A percentile compares a stretch with the other conserved stretches of the same genome.
Conservation (phyloP, 2,329 filamentous ascomycete genomes). For the Bisporella sp. region DNA sequence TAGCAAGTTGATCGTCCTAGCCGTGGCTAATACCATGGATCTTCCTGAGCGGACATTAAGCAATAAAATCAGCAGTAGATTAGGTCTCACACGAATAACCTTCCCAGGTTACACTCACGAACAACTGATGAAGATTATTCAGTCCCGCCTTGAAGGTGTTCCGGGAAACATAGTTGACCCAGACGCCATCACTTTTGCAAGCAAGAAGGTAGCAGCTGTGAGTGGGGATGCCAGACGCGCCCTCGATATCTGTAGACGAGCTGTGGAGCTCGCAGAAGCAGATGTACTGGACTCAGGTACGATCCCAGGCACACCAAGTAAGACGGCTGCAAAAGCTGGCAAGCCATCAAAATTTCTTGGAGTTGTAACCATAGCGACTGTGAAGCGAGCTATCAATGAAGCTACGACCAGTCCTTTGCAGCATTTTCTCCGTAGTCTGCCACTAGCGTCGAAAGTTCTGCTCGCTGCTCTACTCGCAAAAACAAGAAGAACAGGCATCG, state of each 20-base stretch:
- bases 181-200: conserved; percentile 93
- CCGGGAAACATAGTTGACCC: conserved; percentile 84
- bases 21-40: conserved; percentile 99
- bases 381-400: conserved; percentile 92
- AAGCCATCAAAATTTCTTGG: conserved; percentile 26
- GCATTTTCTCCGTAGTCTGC: conserved; percentile 76
- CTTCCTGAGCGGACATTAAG: conserved; percentile 90
- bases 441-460: conserved; percentile 76
- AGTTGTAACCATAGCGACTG: conserved; percentile 83
- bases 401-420: conserved; percentile 89
- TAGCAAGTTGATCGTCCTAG: conserved; percentile 88
- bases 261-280: conserved; percentile 88
- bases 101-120: conserved; percentile 97
- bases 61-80: conserved; percentile 94
- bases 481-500: conserved; percentile 74
- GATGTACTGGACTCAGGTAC: conserved; percentile 36
- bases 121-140: conserved; percentile 94
- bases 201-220: conserved; percentile 92
- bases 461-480: conserved; percentile 75
- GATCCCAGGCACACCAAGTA: conserved; percentile 55
- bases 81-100: conserved; percentile 86
- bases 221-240: conserved; percentile 89
- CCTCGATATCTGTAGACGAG: conserved; percentile 88
- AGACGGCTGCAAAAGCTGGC: conserved; percentile 29
- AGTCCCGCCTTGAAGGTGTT: conserved; percentile 84